phyloP scores from a whole-genome alignment of 164 flowering plant genomes.

The Magnolia officinalis region DNA sequence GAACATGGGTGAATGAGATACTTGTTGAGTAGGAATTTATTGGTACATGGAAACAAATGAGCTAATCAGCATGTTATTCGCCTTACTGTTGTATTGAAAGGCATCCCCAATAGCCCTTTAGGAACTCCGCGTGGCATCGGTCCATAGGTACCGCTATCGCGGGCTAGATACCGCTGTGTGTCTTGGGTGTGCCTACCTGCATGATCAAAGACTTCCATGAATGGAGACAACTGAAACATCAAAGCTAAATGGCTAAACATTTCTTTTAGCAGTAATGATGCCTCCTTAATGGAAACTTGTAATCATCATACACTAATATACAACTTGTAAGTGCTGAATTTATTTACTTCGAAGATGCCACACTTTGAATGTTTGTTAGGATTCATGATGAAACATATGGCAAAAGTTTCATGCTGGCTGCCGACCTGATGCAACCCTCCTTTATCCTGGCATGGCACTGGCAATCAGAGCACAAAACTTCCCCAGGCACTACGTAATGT shows the following conservation, averaged over 20 bases:
- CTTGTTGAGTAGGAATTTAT: background rate
- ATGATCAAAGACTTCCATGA: constrained; percentile 9
- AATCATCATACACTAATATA: no score
- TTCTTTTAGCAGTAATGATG: background rate
- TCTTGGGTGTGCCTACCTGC: constrained; percentile 96
- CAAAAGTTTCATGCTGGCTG: no score
- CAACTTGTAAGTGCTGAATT: no score
- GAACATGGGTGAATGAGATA: no score
- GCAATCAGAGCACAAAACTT: no score
- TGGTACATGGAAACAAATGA: background rate
- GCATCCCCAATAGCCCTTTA: constrained; percentile 92
- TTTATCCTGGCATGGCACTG: no score
- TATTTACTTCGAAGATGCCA: no score
- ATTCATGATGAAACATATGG: no score
- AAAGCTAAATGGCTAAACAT: background rate
- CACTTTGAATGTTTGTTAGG: no score
- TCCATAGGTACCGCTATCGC: constrained; percentile 90
- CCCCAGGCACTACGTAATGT: no score
- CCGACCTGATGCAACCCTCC: no score
- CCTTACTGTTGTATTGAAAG: constrained; percentile 90
- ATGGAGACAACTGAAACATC: background rate
- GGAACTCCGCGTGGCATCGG: constrained; percentile 86
- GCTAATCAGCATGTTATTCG: background rate
- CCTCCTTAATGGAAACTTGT: background rate
- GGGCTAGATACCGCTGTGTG: constrained; percentile 85